A percentile compares a stretch with the other conserved stretches of the same genome.
Conservation (phyloP, 805 yeast species). For the Ogataea dorogensis region DNA sequence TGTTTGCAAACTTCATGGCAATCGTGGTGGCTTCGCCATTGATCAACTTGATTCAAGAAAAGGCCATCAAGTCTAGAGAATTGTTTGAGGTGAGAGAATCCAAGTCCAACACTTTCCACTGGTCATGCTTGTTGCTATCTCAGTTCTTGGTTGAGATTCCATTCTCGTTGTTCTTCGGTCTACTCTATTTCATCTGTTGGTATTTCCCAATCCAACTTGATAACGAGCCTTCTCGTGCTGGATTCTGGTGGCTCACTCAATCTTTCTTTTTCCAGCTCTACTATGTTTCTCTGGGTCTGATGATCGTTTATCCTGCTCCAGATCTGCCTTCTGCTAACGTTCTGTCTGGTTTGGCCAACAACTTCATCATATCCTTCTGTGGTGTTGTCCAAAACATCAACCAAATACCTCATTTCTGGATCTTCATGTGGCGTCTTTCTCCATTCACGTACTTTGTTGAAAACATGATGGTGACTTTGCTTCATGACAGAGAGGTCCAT, state of each 20-base stretch:
- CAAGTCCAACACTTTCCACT: slow-evolving; percentile 69
- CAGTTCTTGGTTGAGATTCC: slow-evolving; percentile 61
- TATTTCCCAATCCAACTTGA: slow-evolving; percentile 38
- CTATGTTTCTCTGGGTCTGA: slow-evolving; percentile 49
- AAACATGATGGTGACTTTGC: slow-evolving; percentile 44
- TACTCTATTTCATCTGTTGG: slow-evolving; percentile 45
- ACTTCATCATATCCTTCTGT: slow-evolving; percentile 61
- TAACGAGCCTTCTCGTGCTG: slow-evolving; percentile 41
- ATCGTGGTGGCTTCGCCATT: slow-evolving; percentile 57
- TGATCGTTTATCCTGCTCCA: slow-evolving; percentile 58
- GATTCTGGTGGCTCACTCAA: slow-evolving; percentile 41
- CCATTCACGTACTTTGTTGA: slow-evolving; percentile 72
- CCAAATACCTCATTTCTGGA: slow-evolving; percentile 80
- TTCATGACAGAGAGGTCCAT: slow-evolving; percentile 49
- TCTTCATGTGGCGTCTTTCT: slow-evolving; percentile 72
- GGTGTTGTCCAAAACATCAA: slow-evolving; percentile 62
- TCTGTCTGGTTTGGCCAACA: slow-evolving; percentile 51
- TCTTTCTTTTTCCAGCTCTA: slow-evolving; percentile 44
- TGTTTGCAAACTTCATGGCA: slow-evolving; percentile 52
- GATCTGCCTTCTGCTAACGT: slow-evolving; percentile 68
- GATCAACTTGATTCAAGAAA: slow-evolving; percentile 62
- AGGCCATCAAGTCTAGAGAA: slow-evolving; percentile 56
- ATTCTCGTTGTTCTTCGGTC: slow-evolving; percentile 47
- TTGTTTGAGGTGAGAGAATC: slow-evolving; percentile 69
- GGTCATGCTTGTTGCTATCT: slow-evolving; percentile 57